A percentile compares a stretch with the other conserved stretches of the same genome.
These are phyloP conservation scores for Magnaporthales sp. DNA, from an alignment of 2,329 filamentous ascomycete genomes.

Conservation along the genomic window DNA sequence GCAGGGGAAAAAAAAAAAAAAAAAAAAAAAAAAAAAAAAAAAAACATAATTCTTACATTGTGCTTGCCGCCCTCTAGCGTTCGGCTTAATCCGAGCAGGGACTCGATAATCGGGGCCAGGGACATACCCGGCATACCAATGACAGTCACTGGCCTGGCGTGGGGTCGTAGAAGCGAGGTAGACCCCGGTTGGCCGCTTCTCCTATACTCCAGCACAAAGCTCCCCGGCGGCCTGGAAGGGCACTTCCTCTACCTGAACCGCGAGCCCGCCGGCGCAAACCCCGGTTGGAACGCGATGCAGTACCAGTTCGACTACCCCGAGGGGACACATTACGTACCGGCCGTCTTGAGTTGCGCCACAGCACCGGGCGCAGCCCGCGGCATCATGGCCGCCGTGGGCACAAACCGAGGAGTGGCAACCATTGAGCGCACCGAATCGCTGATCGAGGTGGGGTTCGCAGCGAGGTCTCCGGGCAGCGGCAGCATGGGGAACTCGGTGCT, in stretches of 20 bases:
- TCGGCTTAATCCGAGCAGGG: background rate
- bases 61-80: background rate
- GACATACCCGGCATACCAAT: background rate
- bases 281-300: too few relatives aligned
- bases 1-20: background rate
- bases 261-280: background rate
- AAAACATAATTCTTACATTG: background rate
- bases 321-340: background rate
- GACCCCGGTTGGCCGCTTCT: background rate
- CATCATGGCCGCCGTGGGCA: background rate
- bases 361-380: background rate
- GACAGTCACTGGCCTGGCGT: background rate
- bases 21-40: constrained; percentile 14
- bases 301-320: background rate
- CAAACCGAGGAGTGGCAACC: background rate
- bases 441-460: background rate
- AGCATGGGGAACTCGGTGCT: constrained; percentile 31
- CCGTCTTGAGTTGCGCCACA: background rate
- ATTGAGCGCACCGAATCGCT: background rate
- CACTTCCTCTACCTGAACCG: background rate
- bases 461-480: background rate
- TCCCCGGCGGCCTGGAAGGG: background rate
- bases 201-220: background rate
- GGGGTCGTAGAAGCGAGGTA: background rate
- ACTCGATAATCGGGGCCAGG: background rate